A percentile compares a stretch with the other conserved stretches of the same genome.
Evolutionary conservation across 116 monocot species (phyloP).

Genomic region (Phalaenopsis hybrid): DNA sequence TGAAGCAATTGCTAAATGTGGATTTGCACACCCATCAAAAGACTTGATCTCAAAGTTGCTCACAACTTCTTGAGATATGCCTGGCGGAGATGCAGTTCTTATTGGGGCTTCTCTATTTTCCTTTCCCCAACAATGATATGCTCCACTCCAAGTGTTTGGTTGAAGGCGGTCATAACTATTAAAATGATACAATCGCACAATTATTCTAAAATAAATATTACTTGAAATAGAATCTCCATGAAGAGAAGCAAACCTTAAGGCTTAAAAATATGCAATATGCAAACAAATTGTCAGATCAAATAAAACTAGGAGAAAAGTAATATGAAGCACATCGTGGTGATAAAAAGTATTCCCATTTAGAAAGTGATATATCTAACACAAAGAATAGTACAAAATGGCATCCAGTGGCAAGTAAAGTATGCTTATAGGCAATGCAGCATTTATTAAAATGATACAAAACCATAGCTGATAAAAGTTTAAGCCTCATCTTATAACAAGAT

Average conservation of each 20-base stretch:
- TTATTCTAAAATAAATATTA: neutral
- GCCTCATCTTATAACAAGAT: no score
- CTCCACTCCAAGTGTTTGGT: slow-evolving; percentile 98
- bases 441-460: no score
- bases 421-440: no score
- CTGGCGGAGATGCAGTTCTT: slow-evolving; percentile 78
- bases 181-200: slow-evolving; percentile 1
- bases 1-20: slow-evolving; percentile 73
- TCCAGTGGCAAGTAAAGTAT: neutral
- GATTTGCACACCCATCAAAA: slow-evolving; percentile 92
- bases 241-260: neutral
- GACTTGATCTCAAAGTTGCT: slow-evolving; percentile 97
- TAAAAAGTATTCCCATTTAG: neutral
- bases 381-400: neutral
- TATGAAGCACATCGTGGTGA: neutral
- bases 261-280: neutral
- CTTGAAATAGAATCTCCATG: neutral
- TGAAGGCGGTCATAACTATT: slow-evolving; percentile 84
- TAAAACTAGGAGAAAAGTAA: neutral
- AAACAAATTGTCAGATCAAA: slow-evolving; percentile 5
- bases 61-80: slow-evolving; percentile 45
- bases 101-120: slow-evolving; percentile 96
- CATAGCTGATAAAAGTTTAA: no score
- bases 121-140: slow-evolving; percentile 91
- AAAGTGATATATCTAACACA: neutral